A percentile compares a stretch with the other conserved stretches of the same genome.
These are phyloP conservation scores for Elsinoe arachidis DNA, from an alignment of 2,329 filamentous ascomycete genomes.

Conservation along the genomic window DNA sequence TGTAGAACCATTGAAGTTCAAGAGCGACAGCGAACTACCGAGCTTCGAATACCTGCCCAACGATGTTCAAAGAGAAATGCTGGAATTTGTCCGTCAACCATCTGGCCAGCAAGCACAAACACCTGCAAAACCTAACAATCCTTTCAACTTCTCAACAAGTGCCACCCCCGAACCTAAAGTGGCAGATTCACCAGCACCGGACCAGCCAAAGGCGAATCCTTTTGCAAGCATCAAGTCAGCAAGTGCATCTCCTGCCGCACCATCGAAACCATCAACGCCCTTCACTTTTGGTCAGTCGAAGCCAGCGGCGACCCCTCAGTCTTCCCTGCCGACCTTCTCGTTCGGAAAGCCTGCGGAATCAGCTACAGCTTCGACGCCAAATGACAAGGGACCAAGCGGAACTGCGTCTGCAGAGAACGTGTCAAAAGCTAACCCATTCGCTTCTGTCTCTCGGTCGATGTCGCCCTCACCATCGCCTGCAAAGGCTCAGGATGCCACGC, in stretches of 20 bases:
- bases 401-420: neutral
- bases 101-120: neutral
- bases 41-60: conserved; percentile 10
- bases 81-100: conserved; percentile 14
- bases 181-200: neutral
- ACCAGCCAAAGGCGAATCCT: conserved; percentile 10
- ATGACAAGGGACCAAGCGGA: neutral
- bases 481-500: neutral
- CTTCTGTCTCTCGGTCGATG: conserved; percentile 4
- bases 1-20: neutral
- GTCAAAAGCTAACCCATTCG: conserved; percentile 16
- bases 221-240: conserved; percentile 11
- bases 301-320: neutral
- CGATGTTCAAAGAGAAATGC: conserved; percentile 14
- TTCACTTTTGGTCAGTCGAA: neutral
- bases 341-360: neutral
- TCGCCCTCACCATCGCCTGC: neutral
- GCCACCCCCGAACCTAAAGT: neutral
- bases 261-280: neutral
- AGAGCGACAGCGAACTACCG: neutral
- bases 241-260: neutral
- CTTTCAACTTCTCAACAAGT: neutral
- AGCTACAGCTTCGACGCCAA: neutral
- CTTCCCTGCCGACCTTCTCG: neutral
- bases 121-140: neutral